phyloP scores from a whole-genome alignment of 129 eudicot species.

The Helianthus annuus region DNA sequence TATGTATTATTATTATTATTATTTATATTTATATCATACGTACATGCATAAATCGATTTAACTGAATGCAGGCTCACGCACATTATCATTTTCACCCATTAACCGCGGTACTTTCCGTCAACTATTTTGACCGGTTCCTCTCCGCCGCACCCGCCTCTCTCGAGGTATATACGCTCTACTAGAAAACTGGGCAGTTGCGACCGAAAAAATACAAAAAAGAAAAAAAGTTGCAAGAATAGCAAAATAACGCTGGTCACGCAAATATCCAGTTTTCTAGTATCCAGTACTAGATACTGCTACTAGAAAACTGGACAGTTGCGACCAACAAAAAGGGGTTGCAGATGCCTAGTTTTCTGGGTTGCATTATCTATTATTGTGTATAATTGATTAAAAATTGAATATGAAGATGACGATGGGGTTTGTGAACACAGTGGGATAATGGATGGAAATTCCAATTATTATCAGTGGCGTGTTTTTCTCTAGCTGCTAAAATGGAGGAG shows the following conservation, averaged over 20 bases:
- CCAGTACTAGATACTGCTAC: too few species aligned
- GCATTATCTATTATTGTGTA: background rate
- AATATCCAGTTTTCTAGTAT: too few species aligned
- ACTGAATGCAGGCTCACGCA: constrained; percentile 44
- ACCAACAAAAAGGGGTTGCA: too few species aligned
- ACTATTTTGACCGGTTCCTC: constrained; percentile 53
- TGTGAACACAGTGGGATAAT: constrained; percentile 31
- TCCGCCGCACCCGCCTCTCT: constrained; percentile 5
- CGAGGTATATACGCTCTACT: background rate
- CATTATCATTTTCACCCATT: constrained; percentile 48
- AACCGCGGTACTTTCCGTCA: constrained; percentile 63
- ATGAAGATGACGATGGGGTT: background rate
- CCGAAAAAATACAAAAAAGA: too few species aligned
- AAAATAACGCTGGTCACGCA: too few species aligned
- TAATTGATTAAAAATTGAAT: background rate
- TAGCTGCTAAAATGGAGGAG: constrained; percentile 72
- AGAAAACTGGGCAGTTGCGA: too few species aligned
- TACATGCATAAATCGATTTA: constrained; percentile 11
- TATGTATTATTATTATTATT: background rate
- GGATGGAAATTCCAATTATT: constrained; percentile 61
- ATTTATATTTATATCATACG: background rate
- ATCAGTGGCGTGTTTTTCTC: constrained; percentile 57
- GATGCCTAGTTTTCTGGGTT: background rate
- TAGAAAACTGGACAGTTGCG: too few species aligned
- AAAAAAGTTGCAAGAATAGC: too few species aligned